Percentiles rank a stretch among this genome's conserved stretches.
These are phyloP conservation scores for Plenodomus biglobosus DNA, from an alignment of 2,329 filamentous ascomycete species.

Conservation along the genomic window DNA sequence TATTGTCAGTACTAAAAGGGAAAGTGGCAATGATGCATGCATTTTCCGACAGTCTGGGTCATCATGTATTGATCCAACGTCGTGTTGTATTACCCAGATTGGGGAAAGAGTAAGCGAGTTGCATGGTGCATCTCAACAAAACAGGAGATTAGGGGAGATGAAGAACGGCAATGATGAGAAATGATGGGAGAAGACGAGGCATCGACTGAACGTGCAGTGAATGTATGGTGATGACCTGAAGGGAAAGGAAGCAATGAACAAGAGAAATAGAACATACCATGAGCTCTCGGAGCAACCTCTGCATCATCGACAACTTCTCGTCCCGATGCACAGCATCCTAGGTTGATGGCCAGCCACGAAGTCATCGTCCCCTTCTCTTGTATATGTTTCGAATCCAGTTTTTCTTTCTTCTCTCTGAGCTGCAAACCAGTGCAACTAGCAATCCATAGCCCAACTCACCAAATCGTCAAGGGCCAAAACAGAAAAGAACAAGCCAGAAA, in stretches of 20 bases:
- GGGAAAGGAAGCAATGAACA: constrained; percentile 5
- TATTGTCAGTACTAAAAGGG: neutral
- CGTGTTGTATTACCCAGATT: constrained; percentile 26
- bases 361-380: constrained; percentile 17
- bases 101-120: constrained; percentile 22
- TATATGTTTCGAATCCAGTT: constrained; percentile 21
- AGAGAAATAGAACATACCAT: constrained; percentile 32
- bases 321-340: constrained; percentile 44
- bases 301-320: constrained; percentile 32
- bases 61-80: constrained; percentile 10
- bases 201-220: neutral
- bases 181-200: neutral
- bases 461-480: too few relatives aligned
- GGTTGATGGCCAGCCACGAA: constrained; percentile 42
- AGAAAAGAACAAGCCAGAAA: constrained; percentile 2
- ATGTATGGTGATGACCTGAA: neutral
- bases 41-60: neutral
- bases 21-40: constrained; percentile 2
- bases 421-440: constrained; percentile 35
- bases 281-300: constrained; percentile 16
- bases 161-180: neutral
- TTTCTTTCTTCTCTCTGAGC: constrained; percentile 19
- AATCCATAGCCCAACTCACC: constrained; percentile 20
- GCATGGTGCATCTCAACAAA: constrained; percentile 22
- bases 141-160: constrained; percentile 3